Evolutionary conservation across 495 filamentous ascomycete genomes (phyloP).

Genomic region (Elasticomyces elasticus): DNA sequence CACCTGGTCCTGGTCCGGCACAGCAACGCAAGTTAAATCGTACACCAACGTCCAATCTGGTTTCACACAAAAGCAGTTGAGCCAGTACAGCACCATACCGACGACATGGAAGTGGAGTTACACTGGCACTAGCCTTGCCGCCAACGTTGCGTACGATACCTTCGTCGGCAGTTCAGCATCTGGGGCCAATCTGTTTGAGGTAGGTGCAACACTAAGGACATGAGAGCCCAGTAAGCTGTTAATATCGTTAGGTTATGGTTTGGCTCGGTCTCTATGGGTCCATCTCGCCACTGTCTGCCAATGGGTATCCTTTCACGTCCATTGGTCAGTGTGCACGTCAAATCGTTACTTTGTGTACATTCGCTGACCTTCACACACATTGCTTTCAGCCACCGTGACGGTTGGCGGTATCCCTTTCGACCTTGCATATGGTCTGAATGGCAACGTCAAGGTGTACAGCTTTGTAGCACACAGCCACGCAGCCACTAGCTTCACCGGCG

Average conservation of each 20-base stretch:
- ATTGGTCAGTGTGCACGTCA: too few species aligned
- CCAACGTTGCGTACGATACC: slow-evolving; percentile 10
- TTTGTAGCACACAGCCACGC: slow-evolving; percentile 13
- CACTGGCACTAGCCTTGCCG: slow-evolving; percentile 9
- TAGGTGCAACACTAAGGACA: too few species aligned
- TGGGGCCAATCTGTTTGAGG: slow-evolving; percentile 25
- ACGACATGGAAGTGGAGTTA: slow-evolving; percentile 16
- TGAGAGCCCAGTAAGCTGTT: too few species aligned
- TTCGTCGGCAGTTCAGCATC: slow-evolving; percentile 8
- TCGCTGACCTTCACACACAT: too few species aligned
- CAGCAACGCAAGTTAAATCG: slow-evolving; percentile 9
- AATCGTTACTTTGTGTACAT: too few species aligned
- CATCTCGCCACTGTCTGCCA: slow-evolving; percentile 13
- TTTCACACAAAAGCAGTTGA: slow-evolving; percentile 7
- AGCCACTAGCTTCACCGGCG: slow-evolving; percentile 9
- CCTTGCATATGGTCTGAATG: slow-evolving; percentile 12
- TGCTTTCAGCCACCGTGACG: slow-evolving; percentile 4
- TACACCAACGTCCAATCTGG: slow-evolving; percentile 12
- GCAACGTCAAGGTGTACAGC: slow-evolving; percentile 12
- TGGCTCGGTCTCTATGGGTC: slow-evolving; percentile 30
- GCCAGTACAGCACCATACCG: slow-evolving; percentile 9
- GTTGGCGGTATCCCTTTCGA: slow-evolving; percentile 9
- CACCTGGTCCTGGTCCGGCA: slow-evolving; percentile 14
- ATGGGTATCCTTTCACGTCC: slow-evolving; percentile 16
- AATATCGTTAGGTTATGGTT: too few species aligned